Evolutionary conservation across 805 yeast species (phyloP), one percentile per base, ranked within the genome.

Genomic region (Dipodascopsis uninucleata): DNA sequence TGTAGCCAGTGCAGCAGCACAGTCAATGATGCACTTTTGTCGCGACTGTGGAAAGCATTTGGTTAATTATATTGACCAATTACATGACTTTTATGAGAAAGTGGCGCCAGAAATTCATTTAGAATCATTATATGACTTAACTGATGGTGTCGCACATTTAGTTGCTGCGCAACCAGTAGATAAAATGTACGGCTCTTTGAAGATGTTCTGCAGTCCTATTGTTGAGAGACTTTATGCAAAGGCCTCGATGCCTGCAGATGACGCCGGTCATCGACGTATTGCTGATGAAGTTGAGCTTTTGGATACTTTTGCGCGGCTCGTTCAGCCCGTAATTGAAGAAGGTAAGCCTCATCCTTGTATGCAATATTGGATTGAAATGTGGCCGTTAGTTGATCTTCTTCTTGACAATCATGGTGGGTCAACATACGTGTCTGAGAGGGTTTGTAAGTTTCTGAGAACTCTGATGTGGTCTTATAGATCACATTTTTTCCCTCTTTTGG

Each of bases 21-120:
- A 85, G 64, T 94, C 99, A 0, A 72, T 93, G 58, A 86, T 87
- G 89, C 90, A 79, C 61, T 86, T 93, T 60, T 89, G 97, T 67
- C 84, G 85, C 59, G 98, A 94, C 65, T 93, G 98, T 31, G 46
- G 52, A 4, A 58, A 63, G 9, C 69, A 79, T 12, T 68, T 93
- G 55, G 75, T 79, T 16, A 74, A 75, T 36, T 85, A 76, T 61
- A 68, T 87, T 55, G 86, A 79, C 43, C 95, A 87, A 62, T 71
- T 93, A 45, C 79, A 81, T 56, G 72, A 77, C 52, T 79, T 93
- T 49, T 90, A 87, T 65, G 75, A 76, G 40, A 71, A 71, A 47
- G 71, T 82, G 23, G 69, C 71, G 39, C 68, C 69, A 28, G 61
- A 70, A 23, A 67, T 88, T 31, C 95, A 85, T 58, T 62, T 76